These are phyloP conservation scores for Ustulina deusta DNA, from an alignment of 2,329 filamentous ascomycete species.

Conservation along the genomic window DNA sequence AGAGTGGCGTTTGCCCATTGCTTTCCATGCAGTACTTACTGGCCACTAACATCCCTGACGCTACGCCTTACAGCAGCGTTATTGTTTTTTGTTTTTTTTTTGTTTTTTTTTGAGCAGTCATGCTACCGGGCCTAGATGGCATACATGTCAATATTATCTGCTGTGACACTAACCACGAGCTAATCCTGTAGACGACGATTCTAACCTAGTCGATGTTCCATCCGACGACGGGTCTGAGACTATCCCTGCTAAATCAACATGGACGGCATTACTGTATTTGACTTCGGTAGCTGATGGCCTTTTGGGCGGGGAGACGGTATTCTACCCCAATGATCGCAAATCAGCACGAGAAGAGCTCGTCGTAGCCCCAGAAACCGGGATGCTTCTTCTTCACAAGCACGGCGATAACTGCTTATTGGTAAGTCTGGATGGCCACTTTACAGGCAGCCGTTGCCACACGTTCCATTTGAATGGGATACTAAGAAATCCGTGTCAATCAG, in stretches of 20 bases:
- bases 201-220: slow-evolving; percentile 75
- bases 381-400: slow-evolving; percentile 88
- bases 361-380: slow-evolving; percentile 82
- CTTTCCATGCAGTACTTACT: slow-evolving; percentile 13
- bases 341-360: slow-evolving; percentile 73
- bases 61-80: no score
- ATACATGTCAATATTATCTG: slow-evolving; percentile 1
- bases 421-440: slow-evolving; percentile 48
- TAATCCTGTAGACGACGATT: slow-evolving; percentile 79
- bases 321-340: slow-evolving; percentile 78
- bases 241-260: slow-evolving; percentile 79
- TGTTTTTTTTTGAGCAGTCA: no score
- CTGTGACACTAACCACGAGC: slow-evolving; percentile 36
- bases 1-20: slow-evolving; percentile 4
- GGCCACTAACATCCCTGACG: background rate
- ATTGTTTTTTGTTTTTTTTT: no score
- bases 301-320: slow-evolving; percentile 88
- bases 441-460: background rate
- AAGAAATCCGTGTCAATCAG: slow-evolving; percentile 55
- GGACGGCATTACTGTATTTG: slow-evolving; percentile 90
- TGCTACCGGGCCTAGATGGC: no score
- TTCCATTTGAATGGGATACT: slow-evolving; percentile 20
- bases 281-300: slow-evolving; percentile 81
- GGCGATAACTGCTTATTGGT: slow-evolving; percentile 87
- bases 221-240: slow-evolving; percentile 50